Evolutionary conservation across 139 green algal genomes (phyloP).

Genomic region (Deuterostichococcus epilithicus): DNA sequence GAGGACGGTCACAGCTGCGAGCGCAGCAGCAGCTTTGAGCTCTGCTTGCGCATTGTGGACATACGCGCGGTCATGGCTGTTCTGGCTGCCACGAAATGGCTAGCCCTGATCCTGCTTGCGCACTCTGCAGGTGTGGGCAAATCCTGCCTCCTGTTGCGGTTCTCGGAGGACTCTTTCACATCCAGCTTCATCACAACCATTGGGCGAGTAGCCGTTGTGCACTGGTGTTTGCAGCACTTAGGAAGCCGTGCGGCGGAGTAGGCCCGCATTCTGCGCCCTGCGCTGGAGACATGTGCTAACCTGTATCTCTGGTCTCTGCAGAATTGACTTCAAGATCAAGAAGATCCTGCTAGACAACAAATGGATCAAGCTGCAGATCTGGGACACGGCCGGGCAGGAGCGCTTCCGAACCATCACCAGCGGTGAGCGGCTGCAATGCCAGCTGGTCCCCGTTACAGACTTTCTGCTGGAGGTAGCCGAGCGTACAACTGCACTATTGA

Average conservation of each 20-base stretch:
- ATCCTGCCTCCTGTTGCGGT: conserved; percentile 92
- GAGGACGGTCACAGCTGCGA: background rate
- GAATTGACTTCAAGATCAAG: conserved; percentile 99
- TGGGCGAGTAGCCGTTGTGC: conserved; percentile 55
- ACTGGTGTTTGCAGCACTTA: background rate
- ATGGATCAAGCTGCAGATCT: conserved; percentile 97
- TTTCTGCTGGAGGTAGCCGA: too few relatives aligned
- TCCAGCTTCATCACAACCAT: conserved; percentile 98
- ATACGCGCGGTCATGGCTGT: too few relatives aligned
- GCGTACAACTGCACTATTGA: too few relatives aligned
- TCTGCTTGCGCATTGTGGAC: too few relatives aligned
- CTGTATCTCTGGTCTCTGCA: conserved; percentile 25
- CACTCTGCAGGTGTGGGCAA: conserved; percentile 87
- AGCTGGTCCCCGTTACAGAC: too few relatives aligned
- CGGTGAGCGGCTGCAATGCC: too few relatives aligned
- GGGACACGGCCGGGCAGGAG: conserved; percentile 98
- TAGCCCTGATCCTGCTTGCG: background rate
- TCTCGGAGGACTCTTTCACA: conserved; percentile 94
- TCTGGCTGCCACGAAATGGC: too few relatives aligned
- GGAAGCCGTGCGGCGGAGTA: background rate
- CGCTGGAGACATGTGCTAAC: background rate
- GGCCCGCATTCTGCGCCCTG: background rate
- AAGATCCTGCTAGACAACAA: conserved; percentile 92
- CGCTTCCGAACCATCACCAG: conserved; percentile 96
- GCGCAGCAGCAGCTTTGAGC: background rate